Percentiles rank a stretch among this genome's conserved stretches.
Evolutionary conservation across 192 early-diverging fungal genomes (phyloP).

Genomic region (Coemansia brasiliensis): DNA sequence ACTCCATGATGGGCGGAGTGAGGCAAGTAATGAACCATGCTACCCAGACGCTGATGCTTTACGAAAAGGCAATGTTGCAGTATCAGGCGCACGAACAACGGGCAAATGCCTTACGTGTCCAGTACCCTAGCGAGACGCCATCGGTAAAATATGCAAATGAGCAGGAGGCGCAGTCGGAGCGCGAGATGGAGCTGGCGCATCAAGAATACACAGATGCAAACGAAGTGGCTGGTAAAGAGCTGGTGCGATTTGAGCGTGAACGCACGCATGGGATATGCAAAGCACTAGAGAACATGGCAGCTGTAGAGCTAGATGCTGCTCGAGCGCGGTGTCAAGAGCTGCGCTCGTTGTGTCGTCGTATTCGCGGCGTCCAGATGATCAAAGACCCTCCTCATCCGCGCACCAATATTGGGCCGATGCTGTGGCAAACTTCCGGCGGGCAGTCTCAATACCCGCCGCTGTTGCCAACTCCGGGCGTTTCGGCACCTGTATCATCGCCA

Average conservation of each 20-base stretch:
- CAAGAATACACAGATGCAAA: constrained; percentile 51
- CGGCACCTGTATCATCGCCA: constrained; percentile 13
- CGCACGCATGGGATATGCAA: constrained; percentile 35
- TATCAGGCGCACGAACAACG: constrained; percentile 26
- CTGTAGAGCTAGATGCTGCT: constrained; percentile 44
- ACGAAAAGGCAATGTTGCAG: constrained; percentile 46
- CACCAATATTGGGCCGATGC: constrained; percentile 48
- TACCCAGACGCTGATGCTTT: constrained; percentile 42
- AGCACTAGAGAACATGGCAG: constrained; percentile 40
- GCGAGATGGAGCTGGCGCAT: constrained; percentile 44
- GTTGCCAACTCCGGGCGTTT: constrained; percentile 13
- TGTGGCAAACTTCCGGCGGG: constrained; percentile 28
- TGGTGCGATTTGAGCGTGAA: constrained; percentile 43
- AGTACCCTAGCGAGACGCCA: constrained; percentile 49
- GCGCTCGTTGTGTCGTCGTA: constrained; percentile 28
- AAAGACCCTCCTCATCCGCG: constrained; percentile 45
- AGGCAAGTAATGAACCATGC: constrained; percentile 47
- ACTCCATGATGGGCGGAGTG: constrained; percentile 37
- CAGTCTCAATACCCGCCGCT: constrained; percentile 3
- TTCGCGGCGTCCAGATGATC: constrained; percentile 40
- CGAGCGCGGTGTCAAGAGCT: constrained; percentile 38
- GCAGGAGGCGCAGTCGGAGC: constrained; percentile 34
- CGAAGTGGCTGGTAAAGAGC: constrained; percentile 36
- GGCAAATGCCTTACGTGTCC: constrained; percentile 41
- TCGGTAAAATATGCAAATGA: constrained; percentile 52